Percentiles rank a stretch among this genome's conserved stretches.
Conservation (phyloP, 1,284 basidiomycete genomes). For the Ustilago vetiveriae region DNA sequence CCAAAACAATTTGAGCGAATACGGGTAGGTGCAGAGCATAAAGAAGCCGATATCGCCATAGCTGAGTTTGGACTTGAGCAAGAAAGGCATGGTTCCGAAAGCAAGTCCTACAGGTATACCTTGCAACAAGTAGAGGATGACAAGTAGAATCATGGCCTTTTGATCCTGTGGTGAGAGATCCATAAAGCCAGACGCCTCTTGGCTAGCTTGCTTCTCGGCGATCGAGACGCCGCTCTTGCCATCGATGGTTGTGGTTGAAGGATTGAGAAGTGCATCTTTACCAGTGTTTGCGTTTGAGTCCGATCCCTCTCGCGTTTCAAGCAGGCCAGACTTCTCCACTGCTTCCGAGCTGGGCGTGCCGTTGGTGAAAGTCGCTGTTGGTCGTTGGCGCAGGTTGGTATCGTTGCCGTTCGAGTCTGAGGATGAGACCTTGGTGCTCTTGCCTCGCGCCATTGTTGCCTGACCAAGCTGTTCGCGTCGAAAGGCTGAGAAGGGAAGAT, state of each 20-base stretch:
- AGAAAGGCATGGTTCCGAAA: conserved; percentile 91
- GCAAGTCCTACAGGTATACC: conserved; percentile 86
- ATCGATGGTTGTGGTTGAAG: conserved; percentile 16
- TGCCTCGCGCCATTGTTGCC: conserved; percentile 17
- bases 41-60: conserved; percentile 97
- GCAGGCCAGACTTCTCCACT: conserved; percentile 30
- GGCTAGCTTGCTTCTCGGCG: conserved; percentile 17
- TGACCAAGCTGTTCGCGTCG: not conserved
- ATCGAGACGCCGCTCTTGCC: conserved; percentile 19
- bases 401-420: conserved; percentile 5
- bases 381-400: conserved; percentile 20
- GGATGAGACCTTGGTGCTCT: conserved; percentile 13
- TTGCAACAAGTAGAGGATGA: conserved; percentile 90
- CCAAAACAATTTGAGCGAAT: conserved; percentile 96
- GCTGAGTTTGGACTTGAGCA: conserved; percentile 90
- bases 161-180: conserved; percentile 40
- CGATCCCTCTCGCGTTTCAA: conserved; percentile 13
- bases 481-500: no score
- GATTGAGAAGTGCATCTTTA: conserved; percentile 4
- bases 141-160: conserved; percentile 81
- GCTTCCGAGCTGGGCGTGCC: conserved; percentile 24
- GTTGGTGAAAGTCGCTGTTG: conserved; percentile 23
- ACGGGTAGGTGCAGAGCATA: conserved; percentile 92
- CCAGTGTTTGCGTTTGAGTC: not conserved
- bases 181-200: conserved; percentile 47